Base-by-base conservation (phyloP, 2,329 filamentous ascomycete genomes). In the Ophiostoma tasmaniense region DNA sequence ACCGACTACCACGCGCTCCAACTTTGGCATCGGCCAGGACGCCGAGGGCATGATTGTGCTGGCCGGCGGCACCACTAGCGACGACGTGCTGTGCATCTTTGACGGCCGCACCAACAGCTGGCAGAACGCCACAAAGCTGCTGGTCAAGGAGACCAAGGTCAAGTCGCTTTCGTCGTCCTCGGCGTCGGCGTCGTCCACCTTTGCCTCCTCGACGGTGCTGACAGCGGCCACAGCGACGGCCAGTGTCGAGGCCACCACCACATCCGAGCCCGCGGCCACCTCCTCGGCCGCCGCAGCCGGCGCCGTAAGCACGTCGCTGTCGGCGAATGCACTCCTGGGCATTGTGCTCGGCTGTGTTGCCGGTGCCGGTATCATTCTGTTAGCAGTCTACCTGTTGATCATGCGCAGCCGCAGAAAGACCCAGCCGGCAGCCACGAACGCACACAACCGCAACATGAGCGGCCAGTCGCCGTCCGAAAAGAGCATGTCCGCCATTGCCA, bases 51-150 rank as follows among this genome's bases (percentile, higher is more conserved):
- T 89, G 72, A 86, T 94, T 1, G 90, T 95, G 17, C 87, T 96
- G 71, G 87, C 89, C n/a, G 91, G 93, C 62, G 93, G 93, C 14
- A 52, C 25, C 25, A 59, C 25, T 33, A 77, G 81, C 6, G 78
- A 81, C 6, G 84, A 90, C 71, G 84, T 90, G 0, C 75, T 98
- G 5, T 87, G 85, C 72, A 86, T 97, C 70, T 98, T 97, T 78
- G 84, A 96, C 74, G 87, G 88, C 62, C 84, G 83, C 13, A 79
- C 86, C 64, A 97, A 97, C 76, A 81, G 83, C 64, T 98, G 94
- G 94, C 78, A 90, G 28, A 89, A 97, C 75, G 83, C 90, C 0
- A 86, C 86, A 0, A 79, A 83, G 7, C 77, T 91, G 30, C 87
- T 96, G 71, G 82, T 78, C 6, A 28, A 64, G 30, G 50, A 69